Evolutionary conservation across 2,329 filamentous ascomycete species (phyloP).

Genomic region (Aspergillus uvarum): DNA sequence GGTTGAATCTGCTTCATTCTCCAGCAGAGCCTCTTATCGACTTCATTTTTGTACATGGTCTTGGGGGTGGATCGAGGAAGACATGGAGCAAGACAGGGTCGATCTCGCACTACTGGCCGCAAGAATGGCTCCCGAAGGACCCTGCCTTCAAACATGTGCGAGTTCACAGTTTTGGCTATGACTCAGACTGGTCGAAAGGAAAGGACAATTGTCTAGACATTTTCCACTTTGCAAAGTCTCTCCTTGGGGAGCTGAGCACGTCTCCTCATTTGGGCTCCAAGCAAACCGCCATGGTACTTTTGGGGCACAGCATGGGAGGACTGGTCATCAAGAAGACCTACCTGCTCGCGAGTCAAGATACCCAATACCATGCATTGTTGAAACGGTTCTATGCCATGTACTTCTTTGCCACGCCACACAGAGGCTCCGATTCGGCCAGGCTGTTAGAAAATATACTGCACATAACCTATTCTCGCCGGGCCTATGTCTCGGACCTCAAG

Average conservation of each 20-base stretch:
- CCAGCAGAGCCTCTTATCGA: conserved; percentile 18
- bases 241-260: conserved; percentile 13
- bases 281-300: no score
- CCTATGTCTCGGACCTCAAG: conserved; percentile 42
- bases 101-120: conserved; percentile 41
- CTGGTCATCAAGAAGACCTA: conserved; percentile 33
- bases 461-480: conserved; percentile 2
- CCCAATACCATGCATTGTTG: conserved; percentile 14
- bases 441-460: conserved; percentile 34
- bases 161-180: conserved; percentile 31
- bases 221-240: conserved; percentile 30
- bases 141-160: conserved; percentile 20
- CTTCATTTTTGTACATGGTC: conserved; percentile 30
- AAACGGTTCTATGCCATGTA: conserved; percentile 18
- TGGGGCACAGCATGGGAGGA: conserved; percentile 50
- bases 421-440: conserved; percentile 26
- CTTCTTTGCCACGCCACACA: conserved; percentile 34
- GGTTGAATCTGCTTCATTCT: conserved; percentile 17
- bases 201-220: conserved; percentile 6
- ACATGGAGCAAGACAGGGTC: conserved; percentile 43
- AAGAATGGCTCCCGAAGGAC: conserved; percentile 39
- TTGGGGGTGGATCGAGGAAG: conserved; percentile 23
- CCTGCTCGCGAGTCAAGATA: conserved; percentile 22
- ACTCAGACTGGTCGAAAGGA: conserved; percentile 15
- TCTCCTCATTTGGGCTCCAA: no score